Evolutionary conservation across 768 basidiomycete genomes (phyloP).

Genomic region (Phylloporus rhodoxanthus): DNA sequence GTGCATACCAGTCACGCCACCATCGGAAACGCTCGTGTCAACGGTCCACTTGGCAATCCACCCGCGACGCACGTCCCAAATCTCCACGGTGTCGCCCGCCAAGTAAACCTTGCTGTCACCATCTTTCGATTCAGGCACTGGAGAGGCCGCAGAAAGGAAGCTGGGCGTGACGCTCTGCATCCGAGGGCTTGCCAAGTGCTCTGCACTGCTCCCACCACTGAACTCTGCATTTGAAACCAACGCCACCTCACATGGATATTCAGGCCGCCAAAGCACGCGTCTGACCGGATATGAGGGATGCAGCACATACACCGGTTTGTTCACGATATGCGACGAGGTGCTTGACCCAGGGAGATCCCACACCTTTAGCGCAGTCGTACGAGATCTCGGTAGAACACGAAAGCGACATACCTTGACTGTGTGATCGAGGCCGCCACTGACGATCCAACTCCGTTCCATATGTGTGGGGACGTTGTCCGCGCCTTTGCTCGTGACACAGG

Average conservation of each 20-base stretch:
- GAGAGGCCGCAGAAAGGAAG: constrained; percentile 13
- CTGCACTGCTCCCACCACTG: constrained; percentile 28
- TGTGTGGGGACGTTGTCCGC: constrained; percentile 12
- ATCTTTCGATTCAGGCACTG: constrained; percentile 13
- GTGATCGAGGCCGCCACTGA: constrained; percentile 73
- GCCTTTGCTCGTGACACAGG: constrained; percentile 18
- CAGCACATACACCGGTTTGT: constrained; percentile 62
- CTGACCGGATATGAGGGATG: constrained; percentile 73
- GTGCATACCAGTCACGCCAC: constrained; percentile 64
- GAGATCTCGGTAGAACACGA: background rate
- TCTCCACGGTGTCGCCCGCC: constrained; percentile 60
- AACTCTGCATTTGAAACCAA: constrained; percentile 63
- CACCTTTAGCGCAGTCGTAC: constrained; percentile 37
- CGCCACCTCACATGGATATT: constrained; percentile 69
- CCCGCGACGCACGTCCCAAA: constrained; percentile 80
- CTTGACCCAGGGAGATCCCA: constrained; percentile 54
- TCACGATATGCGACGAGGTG: constrained; percentile 49
- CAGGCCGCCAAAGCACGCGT: constrained; percentile 71
- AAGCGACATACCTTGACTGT: constrained; percentile 56
- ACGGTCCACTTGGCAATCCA: constrained; percentile 84
- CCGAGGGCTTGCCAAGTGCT: constrained; percentile 24
- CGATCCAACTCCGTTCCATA: constrained; percentile 59
- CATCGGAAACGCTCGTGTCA: constrained; percentile 56
- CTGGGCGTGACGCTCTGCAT: constrained; percentile 22
- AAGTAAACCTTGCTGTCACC: constrained; percentile 9